Base-by-base conservation (phyloP, 2,329 filamentous ascomycete species). In the Apiospora pterosperma region DNA sequence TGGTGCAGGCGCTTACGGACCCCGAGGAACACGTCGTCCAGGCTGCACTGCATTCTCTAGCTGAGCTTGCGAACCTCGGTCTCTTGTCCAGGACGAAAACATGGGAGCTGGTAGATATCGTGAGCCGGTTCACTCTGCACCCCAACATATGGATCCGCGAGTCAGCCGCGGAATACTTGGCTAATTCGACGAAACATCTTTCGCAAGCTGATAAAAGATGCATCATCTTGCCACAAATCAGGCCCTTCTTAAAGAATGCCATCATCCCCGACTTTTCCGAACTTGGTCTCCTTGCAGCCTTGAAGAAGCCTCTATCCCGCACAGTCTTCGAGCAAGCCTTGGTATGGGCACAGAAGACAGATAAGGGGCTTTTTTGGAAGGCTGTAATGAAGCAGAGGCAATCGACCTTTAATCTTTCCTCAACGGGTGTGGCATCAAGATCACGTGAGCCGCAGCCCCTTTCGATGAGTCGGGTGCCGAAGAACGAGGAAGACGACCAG, bases 111-210 rank as follows among this genome's bases (percentile, higher is more conserved):
- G 88, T 97, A 25, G 90, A 96, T 67, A 88, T 95, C 42, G 87
- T 95, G 16, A 90, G 87, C 7, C 88, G 93, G 4, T 97, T 98
- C 72, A 90, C 94, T 14, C 90, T 97, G 82, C 96, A 99, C 74
- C 96, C 96, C 0, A 98, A 97, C 70, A 82, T 92, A 10, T 99
- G 96, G 95, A 94, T 99, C 62, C 88, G 95, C 41, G 95, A 98
- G 78, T 92, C 95, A 11, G 90, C 95, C 3, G 87, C 91, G 8
- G 89, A 95, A 68, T 97, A 97, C 70, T 81, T 98, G 41, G 88
- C 92, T 3, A 88, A 91, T 63, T 88, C 92, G 1, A 90, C 92
- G 1, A 89, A 84, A 65, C 93, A 90, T 71, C 77, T 98, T 19
- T 92, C 92, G 0, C 80, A 86, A 25, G 93, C 95, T 3, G 95